Evolutionary conservation across 1,139 yeast genomes (phyloP), one percentile per base, ranked within the genome.

Genomic region (Candida sanyaensis): DNA sequence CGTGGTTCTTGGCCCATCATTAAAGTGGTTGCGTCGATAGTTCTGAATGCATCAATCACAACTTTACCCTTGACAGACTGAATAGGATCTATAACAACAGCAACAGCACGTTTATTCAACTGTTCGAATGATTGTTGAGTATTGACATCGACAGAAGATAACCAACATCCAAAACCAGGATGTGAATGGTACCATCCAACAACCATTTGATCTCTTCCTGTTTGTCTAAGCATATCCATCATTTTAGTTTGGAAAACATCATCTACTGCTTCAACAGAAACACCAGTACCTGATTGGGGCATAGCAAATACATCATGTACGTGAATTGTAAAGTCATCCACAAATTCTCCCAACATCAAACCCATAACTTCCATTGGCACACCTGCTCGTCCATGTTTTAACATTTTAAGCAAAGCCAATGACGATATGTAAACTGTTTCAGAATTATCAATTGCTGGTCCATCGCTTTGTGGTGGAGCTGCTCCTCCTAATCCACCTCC

Each of bases 331-430:
- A 88, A 93, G 54, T 95, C 99, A 66, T 95, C 99, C 27, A 95
- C 96, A 69, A 93, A 92, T 60, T 93, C 98, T 44, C 99, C 99
- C 59, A 95, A 81, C 99, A 95, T 95, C 56, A 95, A 79, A 3
- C 99, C 99, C 99, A 95, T 95, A 44, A 95, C 99, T 74, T 95
- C 99, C 99, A 95, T 95, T 13, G 99, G 99, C 47, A 95, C 99
- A 64, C 99, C 99, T 1, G 99, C 98, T 62, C 98, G 80, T 41
- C 99, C 98, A 65, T 93, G 99, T 69, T 92, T 93, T 63, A 93
- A 81, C 99, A 93, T 93, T 69, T 95, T 95, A 54, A 95, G 77
- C 50, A 95, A 75, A 2, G 99, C 99, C 60, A 95, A 78, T 34
- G 98, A 91, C 33, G 99, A 93, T 50, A 95, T 91, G 69, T 93